Conservation (phyloP, 345 rosid genomes). For the Erodium maritimum region DNA sequence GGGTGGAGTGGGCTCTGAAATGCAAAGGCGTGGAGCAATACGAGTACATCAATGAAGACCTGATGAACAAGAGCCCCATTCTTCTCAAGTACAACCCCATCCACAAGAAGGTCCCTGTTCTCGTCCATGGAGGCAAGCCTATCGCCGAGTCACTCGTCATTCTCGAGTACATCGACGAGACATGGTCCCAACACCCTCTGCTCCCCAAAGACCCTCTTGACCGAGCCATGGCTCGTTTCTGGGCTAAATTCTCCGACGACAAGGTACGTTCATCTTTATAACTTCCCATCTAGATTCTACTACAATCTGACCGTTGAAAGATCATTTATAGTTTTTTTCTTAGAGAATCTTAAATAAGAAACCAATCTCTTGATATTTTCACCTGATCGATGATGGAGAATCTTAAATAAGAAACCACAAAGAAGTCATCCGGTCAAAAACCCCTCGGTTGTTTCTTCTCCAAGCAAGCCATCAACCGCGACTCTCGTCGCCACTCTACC, state of each 20-base stretch:
- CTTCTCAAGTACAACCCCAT: slow-evolving; percentile 20
- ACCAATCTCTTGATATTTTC: too few relatives aligned
- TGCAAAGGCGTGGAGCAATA: slow-evolving; percentile 18
- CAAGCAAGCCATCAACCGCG: too few relatives aligned
- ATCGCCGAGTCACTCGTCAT: slow-evolving; percentile 17
- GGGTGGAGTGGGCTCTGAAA: slow-evolving; percentile 23
- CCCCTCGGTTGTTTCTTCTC: too few relatives aligned
- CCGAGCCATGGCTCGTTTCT: slow-evolving; percentile 23
- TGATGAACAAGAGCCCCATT: slow-evolving; percentile 18
- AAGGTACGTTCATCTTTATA: slow-evolving; percentile 20
- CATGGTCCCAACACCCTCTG: slow-evolving; percentile 14
- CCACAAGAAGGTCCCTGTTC: slow-evolving; percentile 24
- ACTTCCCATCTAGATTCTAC: too few relatives aligned
- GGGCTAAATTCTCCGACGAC: slow-evolving; percentile 23
- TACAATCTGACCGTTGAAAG: too few relatives aligned
- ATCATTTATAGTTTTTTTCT: too few relatives aligned
- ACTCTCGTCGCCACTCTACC: too few relatives aligned
- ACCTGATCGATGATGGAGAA: too few relatives aligned
- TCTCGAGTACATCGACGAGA: slow-evolving; percentile 19
- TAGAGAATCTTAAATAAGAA: too few relatives aligned
- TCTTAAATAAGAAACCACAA: too few relatives aligned
- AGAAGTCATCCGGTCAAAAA: too few relatives aligned
- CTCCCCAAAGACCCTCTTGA: slow-evolving; percentile 18
- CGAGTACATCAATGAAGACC: slow-evolving; percentile 16
- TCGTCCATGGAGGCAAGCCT: slow-evolving; percentile 10